Percentiles rank a stretch among this genome's conserved stretches.
These are phyloP conservation scores for Dictyostelium firmibasis DNA, from an alignment of 78 protist species.

Conservation along the genomic window DNA sequence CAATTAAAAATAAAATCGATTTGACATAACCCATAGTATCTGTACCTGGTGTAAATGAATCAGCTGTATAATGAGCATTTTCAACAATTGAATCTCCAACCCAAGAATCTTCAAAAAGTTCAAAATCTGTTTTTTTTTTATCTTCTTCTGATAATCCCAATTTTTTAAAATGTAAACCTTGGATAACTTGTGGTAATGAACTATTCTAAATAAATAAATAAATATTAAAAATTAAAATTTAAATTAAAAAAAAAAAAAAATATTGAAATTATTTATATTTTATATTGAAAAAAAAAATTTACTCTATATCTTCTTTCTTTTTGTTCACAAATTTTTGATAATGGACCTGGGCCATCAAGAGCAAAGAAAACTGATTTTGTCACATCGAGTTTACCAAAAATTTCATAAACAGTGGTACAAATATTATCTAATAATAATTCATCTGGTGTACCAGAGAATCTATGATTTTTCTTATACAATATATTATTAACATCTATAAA, in stretches of 20 bases:
- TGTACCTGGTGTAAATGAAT: conserved; percentile 57
- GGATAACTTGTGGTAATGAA: background rate
- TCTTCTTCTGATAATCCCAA: background rate
- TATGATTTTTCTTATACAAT: background rate
- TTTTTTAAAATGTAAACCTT: background rate
- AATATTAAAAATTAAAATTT: background rate
- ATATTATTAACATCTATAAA: background rate
- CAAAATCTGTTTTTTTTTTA: background rate
- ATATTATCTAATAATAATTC: background rate
- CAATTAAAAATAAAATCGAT: background rate
- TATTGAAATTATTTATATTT: no score
- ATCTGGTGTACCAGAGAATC: background rate
- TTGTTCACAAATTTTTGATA: conserved; percentile 26
- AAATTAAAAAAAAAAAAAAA: no score
- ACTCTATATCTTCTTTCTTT: conserved; percentile 39
- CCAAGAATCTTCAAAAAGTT: background rate
- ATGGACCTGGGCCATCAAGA: conserved; percentile 63
- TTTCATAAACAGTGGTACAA: background rate
- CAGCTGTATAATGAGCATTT: background rate
- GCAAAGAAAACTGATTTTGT: background rate
- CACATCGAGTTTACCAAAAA: background rate
- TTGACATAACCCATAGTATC: conserved; percentile 6
- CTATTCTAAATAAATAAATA: background rate
- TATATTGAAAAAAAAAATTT: background rate
- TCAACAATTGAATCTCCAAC: background rate